phyloP scores from a whole-genome alignment of 2,329 filamentous ascomycete species.

The Xylaria sp. region DNA sequence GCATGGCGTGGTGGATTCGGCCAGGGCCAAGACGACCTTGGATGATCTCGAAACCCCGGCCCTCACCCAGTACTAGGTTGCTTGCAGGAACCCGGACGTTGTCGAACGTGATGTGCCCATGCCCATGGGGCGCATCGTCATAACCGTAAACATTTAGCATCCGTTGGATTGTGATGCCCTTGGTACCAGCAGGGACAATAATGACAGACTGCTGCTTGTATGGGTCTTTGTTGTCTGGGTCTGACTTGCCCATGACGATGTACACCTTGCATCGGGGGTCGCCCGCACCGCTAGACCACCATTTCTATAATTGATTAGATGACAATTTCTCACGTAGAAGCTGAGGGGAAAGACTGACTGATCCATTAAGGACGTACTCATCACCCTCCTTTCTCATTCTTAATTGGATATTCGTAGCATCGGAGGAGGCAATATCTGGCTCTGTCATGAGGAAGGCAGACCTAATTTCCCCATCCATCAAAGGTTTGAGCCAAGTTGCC shows the following conservation, averaged over 20 bases:
- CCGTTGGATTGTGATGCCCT: slow-evolving; percentile 90
- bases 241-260: slow-evolving; percentile 95
- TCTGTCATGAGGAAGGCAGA: slow-evolving; percentile 96
- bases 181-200: slow-evolving; percentile 81
- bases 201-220: slow-evolving; percentile 96
- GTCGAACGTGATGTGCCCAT: slow-evolving; percentile 90
- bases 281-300: slow-evolving; percentile 97
- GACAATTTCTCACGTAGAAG: neutral
- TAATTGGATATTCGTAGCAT: slow-evolving; percentile 93
- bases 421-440: slow-evolving; percentile 86
- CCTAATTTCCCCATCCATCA: slow-evolving; percentile 86
- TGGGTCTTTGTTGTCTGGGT: slow-evolving; percentile 76
- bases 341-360: slow-evolving; percentile 60
- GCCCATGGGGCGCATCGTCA: slow-evolving; percentile 97
- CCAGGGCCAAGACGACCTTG: slow-evolving; percentile 96
- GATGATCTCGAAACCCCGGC: slow-evolving; percentile 97
- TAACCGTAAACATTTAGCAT: slow-evolving; percentile 96
- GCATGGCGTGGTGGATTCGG: slow-evolving; percentile 98
- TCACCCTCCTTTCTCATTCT: slow-evolving; percentile 84
- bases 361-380: slow-evolving; percentile 90
- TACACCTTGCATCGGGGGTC: slow-evolving; percentile 94
- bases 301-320: slow-evolving; percentile 73
- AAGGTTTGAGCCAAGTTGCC: slow-evolving; percentile 80
- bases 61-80: slow-evolving; percentile 92
- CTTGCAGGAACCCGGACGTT: slow-evolving; percentile 87